Evolutionary conservation across 2,329 filamentous ascomycete species (phyloP).

Genomic region (Cordyceps cateniannulata): DNA sequence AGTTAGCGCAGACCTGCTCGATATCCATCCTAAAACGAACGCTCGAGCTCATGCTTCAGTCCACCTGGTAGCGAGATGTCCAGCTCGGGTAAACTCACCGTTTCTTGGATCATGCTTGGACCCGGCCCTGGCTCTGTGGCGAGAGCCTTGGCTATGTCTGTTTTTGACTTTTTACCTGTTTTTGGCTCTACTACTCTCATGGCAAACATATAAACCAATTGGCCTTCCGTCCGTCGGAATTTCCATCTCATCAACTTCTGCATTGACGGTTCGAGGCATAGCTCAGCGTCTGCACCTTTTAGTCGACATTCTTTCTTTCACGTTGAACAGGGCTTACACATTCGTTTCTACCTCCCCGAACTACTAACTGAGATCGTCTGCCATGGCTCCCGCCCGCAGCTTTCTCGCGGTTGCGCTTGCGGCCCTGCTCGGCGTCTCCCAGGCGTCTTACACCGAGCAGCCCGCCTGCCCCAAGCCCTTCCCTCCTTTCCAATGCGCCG

Average conservation of each 20-base stretch:
- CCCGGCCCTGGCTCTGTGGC: not conserved
- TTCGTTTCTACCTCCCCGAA: not conserved
- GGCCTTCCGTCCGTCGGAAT: not conserved
- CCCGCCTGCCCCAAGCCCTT: slow-evolving; percentile 39
- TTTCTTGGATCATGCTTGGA: slow-evolving; percentile 4
- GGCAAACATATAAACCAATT: slow-evolving; percentile 7
- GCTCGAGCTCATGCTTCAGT: slow-evolving; percentile 1
- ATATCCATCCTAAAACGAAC: not conserved
- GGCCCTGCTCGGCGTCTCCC: slow-evolving; percentile 23
- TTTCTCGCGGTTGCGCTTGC: slow-evolving; percentile 6
- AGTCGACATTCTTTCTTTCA: not conserved
- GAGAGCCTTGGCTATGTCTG: not conserved
- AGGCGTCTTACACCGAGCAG: slow-evolving; percentile 19
- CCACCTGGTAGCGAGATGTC: not conserved
- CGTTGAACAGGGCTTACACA: not conserved
- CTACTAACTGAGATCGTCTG: not conserved
- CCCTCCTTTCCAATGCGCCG: slow-evolving; percentile 40
- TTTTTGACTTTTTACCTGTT: not conserved
- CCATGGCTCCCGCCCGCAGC: slow-evolving; percentile 10
- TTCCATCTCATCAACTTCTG: not conserved
- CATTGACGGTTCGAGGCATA: not conserved
- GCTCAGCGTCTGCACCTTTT: not conserved
- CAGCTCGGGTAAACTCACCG: not conserved
- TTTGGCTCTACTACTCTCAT: not conserved
- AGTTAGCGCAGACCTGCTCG: not conserved